These are phyloP conservation scores for Colletotrichum eremochloae DNA, from an alignment of 2,329 filamentous ascomycete genomes.

Conservation along the genomic window DNA sequence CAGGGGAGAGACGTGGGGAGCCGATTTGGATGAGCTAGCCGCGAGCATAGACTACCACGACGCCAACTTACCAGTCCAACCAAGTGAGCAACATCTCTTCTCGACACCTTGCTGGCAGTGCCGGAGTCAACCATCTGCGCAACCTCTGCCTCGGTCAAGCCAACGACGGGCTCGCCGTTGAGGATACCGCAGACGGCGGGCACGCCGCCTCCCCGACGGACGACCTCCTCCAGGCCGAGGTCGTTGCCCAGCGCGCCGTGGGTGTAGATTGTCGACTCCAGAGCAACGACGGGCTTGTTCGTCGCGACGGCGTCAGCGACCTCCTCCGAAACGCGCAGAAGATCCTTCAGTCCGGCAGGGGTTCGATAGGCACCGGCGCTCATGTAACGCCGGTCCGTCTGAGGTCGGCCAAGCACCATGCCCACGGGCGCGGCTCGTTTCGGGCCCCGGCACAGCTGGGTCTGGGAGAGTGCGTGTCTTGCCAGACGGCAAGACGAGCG, in stretches of 20 bases:
- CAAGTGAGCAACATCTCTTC: slow-evolving; percentile 87
- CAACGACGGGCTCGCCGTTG: slow-evolving; percentile 85
- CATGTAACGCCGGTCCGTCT: slow-evolving; percentile 29
- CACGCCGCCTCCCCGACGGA: slow-evolving; percentile 84
- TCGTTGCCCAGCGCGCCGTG: slow-evolving; percentile 86
- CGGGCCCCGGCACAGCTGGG: slow-evolving; percentile 20
- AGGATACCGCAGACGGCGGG: slow-evolving; percentile 93
- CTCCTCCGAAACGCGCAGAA: slow-evolving; percentile 84
- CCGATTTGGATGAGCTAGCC: not conserved
- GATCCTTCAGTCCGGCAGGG: slow-evolving; percentile 51
- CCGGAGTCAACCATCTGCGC: slow-evolving; percentile 76
- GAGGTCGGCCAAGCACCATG: not conserved
- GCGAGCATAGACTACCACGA: slow-evolving; percentile 2
- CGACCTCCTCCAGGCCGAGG: slow-evolving; percentile 80
- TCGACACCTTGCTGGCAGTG: slow-evolving; percentile 83
- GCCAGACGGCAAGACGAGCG: slow-evolving; percentile 36
- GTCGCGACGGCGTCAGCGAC: slow-evolving; percentile 81
- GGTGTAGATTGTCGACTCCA: slow-evolving; percentile 98
- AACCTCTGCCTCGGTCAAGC: slow-evolving; percentile 80
- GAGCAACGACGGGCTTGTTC: slow-evolving; percentile 86
- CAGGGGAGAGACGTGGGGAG: not conserved
- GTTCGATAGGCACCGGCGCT: slow-evolving; percentile 38
- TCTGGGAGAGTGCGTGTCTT: slow-evolving; percentile 29
- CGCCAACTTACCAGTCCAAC: slow-evolving; percentile 75
- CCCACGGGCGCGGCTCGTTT: not conserved